phyloP scores from a whole-genome alignment of 768 basidiomycete species.

The Pleurotus citrinopileatus region DNA sequence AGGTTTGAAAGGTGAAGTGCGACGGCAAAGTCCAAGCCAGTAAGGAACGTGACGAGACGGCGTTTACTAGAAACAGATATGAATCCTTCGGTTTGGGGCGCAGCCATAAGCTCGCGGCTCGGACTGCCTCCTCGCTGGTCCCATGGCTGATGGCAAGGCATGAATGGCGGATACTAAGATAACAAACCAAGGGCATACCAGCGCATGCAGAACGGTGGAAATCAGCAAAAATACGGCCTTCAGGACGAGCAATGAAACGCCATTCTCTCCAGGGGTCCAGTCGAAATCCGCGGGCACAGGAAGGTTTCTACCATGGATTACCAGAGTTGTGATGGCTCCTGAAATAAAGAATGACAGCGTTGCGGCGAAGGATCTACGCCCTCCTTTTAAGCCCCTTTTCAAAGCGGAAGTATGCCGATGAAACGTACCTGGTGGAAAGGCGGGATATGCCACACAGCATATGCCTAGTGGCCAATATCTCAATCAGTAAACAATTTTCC shows the following conservation, averaged over 20 bases:
- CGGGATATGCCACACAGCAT: conserved; percentile 62
- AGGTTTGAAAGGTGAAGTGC: conserved; percentile 54
- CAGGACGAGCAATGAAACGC: conserved; percentile 32
- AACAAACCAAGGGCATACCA: conserved; percentile 26
- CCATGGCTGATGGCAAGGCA: conserved; percentile 6
- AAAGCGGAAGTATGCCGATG: neutral
- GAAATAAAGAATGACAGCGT: conserved; percentile 51
- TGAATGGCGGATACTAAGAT: conserved; percentile 9
- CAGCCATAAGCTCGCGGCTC: conserved; percentile 12
- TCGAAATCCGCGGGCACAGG: conserved; percentile 28
- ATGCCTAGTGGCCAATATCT: conserved; percentile 50
- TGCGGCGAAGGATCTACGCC: conserved; percentile 48
- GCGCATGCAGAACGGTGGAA: conserved; percentile 24
- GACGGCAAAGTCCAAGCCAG: conserved; percentile 49
- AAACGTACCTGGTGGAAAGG: conserved; percentile 47
- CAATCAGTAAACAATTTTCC: too few species aligned
- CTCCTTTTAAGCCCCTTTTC: conserved; percentile 10
- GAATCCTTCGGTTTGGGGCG: conserved; percentile 8
- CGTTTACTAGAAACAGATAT: conserved; percentile 17
- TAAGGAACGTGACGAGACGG: conserved; percentile 40
- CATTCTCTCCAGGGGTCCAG: conserved; percentile 38
- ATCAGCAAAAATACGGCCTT: conserved; percentile 38
- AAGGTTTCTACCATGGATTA: conserved; percentile 31
- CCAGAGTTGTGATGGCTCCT: conserved; percentile 41
- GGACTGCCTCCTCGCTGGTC: conserved; percentile 1